Conservation (phyloP, 2,329 filamentous ascomycete genomes). For the Samsoniella hepiali region DNA sequence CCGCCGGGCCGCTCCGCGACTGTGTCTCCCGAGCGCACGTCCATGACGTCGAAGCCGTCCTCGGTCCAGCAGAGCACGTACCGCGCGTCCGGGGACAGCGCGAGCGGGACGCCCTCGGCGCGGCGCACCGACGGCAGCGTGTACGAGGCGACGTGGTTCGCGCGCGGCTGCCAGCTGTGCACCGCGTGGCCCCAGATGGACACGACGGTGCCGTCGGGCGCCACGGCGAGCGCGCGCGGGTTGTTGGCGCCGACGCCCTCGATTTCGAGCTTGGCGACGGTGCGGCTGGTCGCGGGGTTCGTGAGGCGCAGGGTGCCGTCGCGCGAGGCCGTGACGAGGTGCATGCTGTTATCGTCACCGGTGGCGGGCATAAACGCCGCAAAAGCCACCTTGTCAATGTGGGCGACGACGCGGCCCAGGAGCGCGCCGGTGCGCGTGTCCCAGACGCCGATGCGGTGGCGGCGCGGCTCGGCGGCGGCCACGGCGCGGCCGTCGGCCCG, state of each 20-base stretch:
- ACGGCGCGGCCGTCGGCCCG: conserved; percentile 31
- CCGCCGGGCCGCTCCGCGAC: conserved; percentile 27
- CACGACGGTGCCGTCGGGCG: conserved; percentile 34
- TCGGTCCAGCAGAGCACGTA: conserved; percentile 40
- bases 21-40: conserved; percentile 34
- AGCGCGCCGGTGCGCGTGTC: conserved; percentile 29
- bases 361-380: conserved; percentile 32
- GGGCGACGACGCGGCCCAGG: conserved; percentile 33
- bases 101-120: conserved; percentile 40
- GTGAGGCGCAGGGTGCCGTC: conserved; percentile 40
- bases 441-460: conserved; percentile 32
- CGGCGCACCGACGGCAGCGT: conserved; percentile 32
- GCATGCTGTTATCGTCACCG: conserved; percentile 4
- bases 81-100: conserved; percentile 37
- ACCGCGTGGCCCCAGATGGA: conserved; percentile 39
- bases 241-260: conserved; percentile 26
- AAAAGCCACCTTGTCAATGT: conserved; percentile 38
- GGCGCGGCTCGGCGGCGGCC: conserved; percentile 30
- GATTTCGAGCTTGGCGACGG: conserved; percentile 37
- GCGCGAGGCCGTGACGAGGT: conserved; percentile 35
- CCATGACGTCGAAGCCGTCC: conserved; percentile 40
- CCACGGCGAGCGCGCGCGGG: conserved; percentile 34
- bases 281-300: conserved; percentile 31
- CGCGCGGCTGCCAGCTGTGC: conserved; percentile 36
- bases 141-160: conserved; percentile 35